A percentile compares a stretch with the other conserved stretches of the same genome.
Evolutionary conservation across 768 basidiomycete genomes (phyloP).

Genomic region (Pulveroboletus sp.): DNA sequence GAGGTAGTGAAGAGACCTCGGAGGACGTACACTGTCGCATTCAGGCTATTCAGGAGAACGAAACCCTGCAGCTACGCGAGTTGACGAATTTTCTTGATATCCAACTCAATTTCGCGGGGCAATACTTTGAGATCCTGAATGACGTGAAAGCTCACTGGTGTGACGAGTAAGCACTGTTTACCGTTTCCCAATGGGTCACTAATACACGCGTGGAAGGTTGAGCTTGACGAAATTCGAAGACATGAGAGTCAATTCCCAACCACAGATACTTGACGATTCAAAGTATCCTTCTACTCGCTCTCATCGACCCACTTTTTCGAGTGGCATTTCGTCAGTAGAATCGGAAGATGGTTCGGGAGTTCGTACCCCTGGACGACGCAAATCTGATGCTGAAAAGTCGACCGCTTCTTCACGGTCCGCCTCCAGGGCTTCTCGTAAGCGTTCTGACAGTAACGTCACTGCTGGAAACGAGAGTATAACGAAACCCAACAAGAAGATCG

Average conservation of each 20-base stretch:
- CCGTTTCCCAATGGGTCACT: not conserved
- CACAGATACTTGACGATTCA: slow-evolving; percentile 21
- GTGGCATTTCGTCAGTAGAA: slow-evolving; percentile 22
- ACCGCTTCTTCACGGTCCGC: slow-evolving; percentile 51
- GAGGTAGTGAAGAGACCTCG: slow-evolving; percentile 71
- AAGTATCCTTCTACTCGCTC: slow-evolving; percentile 34
- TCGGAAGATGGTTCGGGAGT: slow-evolving; percentile 34
- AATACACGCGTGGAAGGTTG: slow-evolving; percentile 22
- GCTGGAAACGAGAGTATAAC: slow-evolving; percentile 32
- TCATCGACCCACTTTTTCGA: slow-evolving; percentile 28
- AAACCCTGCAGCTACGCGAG: slow-evolving; percentile 65
- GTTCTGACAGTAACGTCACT: slow-evolving; percentile 53
- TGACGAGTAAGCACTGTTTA: slow-evolving; percentile 43
- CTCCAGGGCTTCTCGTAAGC: slow-evolving; percentile 60
- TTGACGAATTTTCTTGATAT: slow-evolving; percentile 67
- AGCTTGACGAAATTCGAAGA: slow-evolving; percentile 26
- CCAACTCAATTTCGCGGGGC: slow-evolving; percentile 68
- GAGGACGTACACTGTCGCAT: slow-evolving; percentile 83
- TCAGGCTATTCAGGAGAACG: slow-evolving; percentile 74
- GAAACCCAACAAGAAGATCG: slow-evolving; percentile 38
- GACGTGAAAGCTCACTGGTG: slow-evolving; percentile 69
- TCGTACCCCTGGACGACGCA: slow-evolving; percentile 31
- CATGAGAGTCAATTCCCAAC: slow-evolving; percentile 14
- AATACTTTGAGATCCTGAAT: slow-evolving; percentile 67
- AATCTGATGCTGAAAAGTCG: slow-evolving; percentile 39